phyloP scores from a whole-genome alignment of 305 asterid genomes.

The Galium porrigens region DNA sequence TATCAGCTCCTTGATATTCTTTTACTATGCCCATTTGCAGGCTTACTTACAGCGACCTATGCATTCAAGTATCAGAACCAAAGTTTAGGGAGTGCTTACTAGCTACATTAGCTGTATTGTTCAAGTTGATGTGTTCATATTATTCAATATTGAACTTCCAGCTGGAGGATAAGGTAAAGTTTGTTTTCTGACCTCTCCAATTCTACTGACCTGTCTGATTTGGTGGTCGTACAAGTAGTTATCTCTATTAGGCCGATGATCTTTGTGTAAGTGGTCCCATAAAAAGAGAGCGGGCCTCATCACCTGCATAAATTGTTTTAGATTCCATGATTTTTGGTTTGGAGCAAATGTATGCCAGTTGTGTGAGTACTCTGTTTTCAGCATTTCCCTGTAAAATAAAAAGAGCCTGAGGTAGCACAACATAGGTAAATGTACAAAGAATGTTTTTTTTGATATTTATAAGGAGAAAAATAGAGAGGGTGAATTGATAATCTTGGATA shows the following conservation, averaged over 20 bases:
- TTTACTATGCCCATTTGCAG: constrained; percentile 29
- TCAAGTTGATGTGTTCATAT: constrained; percentile 87
- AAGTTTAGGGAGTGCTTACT: constrained; percentile 81
- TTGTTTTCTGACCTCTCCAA: not conserved
- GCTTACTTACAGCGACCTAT: constrained; percentile 94
- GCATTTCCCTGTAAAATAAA: not conserved
- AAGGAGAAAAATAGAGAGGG: not conserved
- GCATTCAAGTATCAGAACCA: constrained; percentile 82
- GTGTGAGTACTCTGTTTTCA: not conserved
- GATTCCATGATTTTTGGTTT: not conserved
- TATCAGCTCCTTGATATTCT: constrained; percentile 20
- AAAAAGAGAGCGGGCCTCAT: not conserved
- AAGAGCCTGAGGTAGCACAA: not conserved
- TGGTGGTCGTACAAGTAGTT: not conserved
- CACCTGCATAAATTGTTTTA: not conserved
- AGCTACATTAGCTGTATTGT: constrained; percentile 69
- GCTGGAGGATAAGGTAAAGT: constrained; percentile 49
- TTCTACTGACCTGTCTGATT: not conserved
- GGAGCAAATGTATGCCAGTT: not conserved
- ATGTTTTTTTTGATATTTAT: not conserved
- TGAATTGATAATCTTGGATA: not conserved
- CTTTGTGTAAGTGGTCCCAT: not conserved
- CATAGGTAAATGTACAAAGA: not conserved
- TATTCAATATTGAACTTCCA: constrained; percentile 68
- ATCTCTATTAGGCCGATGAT: not conserved